phyloP scores from a whole-genome alignment of 768 basidiomycete genomes.

The Pleurotus citrinopileatus region DNA sequence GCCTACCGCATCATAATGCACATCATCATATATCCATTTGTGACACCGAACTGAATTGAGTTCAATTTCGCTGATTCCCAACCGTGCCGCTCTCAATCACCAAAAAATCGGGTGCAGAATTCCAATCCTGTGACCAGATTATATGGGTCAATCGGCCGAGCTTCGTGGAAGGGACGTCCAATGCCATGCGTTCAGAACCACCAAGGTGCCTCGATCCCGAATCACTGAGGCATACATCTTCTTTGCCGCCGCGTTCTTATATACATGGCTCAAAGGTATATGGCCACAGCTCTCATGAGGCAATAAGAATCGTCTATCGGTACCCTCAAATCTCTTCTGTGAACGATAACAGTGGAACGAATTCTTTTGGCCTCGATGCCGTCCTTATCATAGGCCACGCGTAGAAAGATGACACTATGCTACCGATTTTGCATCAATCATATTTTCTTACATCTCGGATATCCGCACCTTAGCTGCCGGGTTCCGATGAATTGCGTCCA shows the following conservation, averaged over 20 bases:
- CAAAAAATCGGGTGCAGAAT: neutral
- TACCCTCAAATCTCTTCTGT: neutral
- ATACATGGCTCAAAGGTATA: neutral
- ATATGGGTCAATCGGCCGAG: neutral
- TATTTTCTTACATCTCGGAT: neutral
- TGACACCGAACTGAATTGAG: neutral
- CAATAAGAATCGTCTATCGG: too few relatives aligned
- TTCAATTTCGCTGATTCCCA: neutral
- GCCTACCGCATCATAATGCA: neutral
- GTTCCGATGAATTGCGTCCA: too few relatives aligned
- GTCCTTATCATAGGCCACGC: neutral
- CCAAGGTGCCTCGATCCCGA: neutral
- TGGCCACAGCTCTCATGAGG: too few relatives aligned
- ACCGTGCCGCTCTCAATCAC: neutral
- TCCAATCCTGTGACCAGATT: neutral
- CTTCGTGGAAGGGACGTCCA: neutral
- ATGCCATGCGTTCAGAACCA: slow-evolving; percentile 3
- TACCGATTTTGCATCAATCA: neutral
- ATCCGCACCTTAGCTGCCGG: neutral
- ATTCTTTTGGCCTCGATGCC: neutral
- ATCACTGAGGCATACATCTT: neutral
- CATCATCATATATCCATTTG: slow-evolving; percentile 6
- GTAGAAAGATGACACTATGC: neutral
- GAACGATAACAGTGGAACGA: neutral
- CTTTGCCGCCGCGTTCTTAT: neutral